A percentile compares a stretch with the other conserved stretches of the same genome.
phyloP scores from a whole-genome alignment of 148 eudicot genomes.

The Arctostaphylos glauca region DNA sequence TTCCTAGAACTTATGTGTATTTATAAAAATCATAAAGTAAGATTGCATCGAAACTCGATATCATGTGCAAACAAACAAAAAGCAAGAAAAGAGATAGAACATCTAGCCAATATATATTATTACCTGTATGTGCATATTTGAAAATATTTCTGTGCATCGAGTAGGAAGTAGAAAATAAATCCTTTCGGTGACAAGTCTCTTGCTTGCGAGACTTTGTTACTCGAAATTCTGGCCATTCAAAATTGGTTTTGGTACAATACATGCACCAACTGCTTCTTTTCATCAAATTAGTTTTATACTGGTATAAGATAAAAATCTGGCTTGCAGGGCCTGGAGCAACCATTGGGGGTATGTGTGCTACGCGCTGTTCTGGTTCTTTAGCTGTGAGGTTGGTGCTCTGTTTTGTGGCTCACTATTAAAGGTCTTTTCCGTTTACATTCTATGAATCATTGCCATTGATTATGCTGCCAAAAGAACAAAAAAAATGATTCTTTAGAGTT shows the following conservation, averaged over 20 bases:
- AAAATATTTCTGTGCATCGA: neutral
- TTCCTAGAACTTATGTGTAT: neutral
- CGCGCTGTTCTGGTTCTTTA: conserved; percentile 98
- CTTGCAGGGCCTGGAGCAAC: conserved; percentile 96
- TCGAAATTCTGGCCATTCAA: neutral
- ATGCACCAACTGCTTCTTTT: neutral
- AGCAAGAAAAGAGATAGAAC: neutral
- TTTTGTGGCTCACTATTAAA: neutral
- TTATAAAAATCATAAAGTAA: neutral
- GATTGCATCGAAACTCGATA: neutral
- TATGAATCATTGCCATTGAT: neutral
- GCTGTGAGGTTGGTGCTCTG: conserved; percentile 72
- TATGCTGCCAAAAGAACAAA: neutral
- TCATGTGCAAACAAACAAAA: neutral
- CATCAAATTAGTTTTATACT: neutral
- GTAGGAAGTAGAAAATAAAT: neutral
- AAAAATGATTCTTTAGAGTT: neutral
- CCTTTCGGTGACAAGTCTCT: neutral
- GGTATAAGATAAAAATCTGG: neutral
- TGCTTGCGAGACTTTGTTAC: neutral
- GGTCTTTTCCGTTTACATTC: neutral
- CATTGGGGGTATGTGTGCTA: conserved; percentile 99
- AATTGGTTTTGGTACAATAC: neutral
- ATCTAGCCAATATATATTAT: too few species aligned
- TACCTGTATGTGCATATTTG: neutral